These are phyloP conservation scores for Wickerhamia fluorescens DNA, from an alignment of 805 yeast genomes.

Conservation along the genomic window DNA sequence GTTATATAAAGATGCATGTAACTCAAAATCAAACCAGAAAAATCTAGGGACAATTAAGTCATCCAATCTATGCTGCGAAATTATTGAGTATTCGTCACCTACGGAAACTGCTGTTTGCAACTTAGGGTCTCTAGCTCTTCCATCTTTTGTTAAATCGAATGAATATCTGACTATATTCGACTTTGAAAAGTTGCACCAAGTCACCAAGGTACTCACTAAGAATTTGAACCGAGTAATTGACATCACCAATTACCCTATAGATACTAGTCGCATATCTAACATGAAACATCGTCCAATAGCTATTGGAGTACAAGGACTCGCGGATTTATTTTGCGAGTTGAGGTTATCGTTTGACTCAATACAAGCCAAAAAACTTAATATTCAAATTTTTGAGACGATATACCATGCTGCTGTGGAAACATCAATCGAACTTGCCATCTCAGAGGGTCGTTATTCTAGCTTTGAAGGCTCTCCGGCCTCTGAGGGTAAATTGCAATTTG, in stretches of 20 bases:
- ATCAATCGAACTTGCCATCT: conserved; percentile 71
- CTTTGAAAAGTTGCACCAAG: conserved; percentile 66
- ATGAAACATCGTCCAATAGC: conserved; percentile 87
- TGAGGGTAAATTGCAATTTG: conserved; percentile 76
- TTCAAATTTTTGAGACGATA: conserved; percentile 88
- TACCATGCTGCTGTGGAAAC: conserved; percentile 91
- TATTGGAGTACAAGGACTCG: conserved; percentile 96
- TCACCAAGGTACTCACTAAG: conserved; percentile 68
- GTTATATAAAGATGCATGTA: conserved; percentile 90
- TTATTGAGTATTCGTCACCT: conserved; percentile 86
- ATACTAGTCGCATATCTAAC: conserved; percentile 69
- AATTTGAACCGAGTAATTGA: conserved; percentile 83
- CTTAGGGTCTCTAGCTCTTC: conserved; percentile 84
- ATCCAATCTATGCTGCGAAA: conserved; percentile 90
- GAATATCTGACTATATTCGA: conserved; percentile 44
- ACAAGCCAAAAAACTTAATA: conserved; percentile 69
- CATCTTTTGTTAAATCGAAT: conserved; percentile 49
- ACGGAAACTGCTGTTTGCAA: conserved; percentile 95
- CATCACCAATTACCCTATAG: conserved; percentile 77
- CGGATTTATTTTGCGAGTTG: conserved; percentile 76
- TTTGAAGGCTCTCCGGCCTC: conserved; percentile 89
- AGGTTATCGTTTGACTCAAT: conserved; percentile 82
- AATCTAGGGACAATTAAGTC: conserved; percentile 90
- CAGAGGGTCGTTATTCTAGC: conserved; percentile 62
- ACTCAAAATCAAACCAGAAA: conserved; percentile 80